Evolutionary conservation across 441 rosid species (phyloP).

Genomic region (Arabidopsis lyrata): DNA sequence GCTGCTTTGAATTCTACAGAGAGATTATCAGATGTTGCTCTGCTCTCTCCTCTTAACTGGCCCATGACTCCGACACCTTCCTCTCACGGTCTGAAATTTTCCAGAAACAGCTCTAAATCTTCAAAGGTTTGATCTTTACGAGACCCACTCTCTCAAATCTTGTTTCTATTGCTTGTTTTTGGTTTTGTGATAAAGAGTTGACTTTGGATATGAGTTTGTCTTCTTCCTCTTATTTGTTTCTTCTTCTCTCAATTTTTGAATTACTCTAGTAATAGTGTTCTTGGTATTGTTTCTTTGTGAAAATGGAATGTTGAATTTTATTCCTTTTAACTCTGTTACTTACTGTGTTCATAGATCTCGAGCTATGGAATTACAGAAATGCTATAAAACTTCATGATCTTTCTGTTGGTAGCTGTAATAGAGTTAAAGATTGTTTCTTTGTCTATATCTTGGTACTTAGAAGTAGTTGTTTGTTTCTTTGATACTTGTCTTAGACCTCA

Average conservation of each 20-base stretch:
- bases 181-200: slow-evolving; percentile 30
- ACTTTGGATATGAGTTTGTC: slow-evolving; percentile 41
- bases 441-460: slow-evolving; percentile 20
- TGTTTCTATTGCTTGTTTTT: slow-evolving; percentile 21
- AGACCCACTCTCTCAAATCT: slow-evolving; percentile 31
- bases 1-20: slow-evolving; percentile 52
- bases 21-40: slow-evolving; percentile 81
- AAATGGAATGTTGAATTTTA: background rate
- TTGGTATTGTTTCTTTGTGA: slow-evolving; percentile 5
- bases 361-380: background rate
- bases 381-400: background rate
- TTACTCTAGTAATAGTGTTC: background rate
- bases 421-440: slow-evolving; percentile 19
- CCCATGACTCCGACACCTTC: slow-evolving; percentile 82
- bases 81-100: slow-evolving; percentile 69
- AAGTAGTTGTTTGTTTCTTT: slow-evolving; percentile 14
- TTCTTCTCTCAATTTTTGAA: background rate
- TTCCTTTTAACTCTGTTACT: background rate
- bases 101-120: slow-evolving; percentile 79
- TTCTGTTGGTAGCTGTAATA: slow-evolving; percentile 12
- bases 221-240: slow-evolving; percentile 37
- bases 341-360: background rate
- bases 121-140: slow-evolving; percentile 75
- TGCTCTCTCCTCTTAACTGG: slow-evolving; percentile 78
- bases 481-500: slow-evolving; percentile 1